phyloP scores from a whole-genome alignment of 139 green algal species.

The Tetraselmis chui region DNA sequence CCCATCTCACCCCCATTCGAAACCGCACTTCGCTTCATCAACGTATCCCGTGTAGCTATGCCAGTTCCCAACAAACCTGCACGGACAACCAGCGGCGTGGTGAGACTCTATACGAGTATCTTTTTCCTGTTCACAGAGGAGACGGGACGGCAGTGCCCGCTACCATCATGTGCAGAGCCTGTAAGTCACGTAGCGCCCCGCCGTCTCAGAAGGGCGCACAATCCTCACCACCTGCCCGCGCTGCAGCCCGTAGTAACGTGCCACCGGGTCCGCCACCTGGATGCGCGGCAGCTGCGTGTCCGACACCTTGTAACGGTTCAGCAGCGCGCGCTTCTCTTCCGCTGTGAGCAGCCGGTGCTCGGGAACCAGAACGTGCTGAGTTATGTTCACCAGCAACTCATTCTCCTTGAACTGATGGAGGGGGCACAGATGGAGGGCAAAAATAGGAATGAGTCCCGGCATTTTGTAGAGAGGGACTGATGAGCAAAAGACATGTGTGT shows the following conservation, averaged over 20 bases:
- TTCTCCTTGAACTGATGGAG: slow-evolving; percentile 67
- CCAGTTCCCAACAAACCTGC: too few species aligned
- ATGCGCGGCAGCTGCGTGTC: slow-evolving; percentile 93
- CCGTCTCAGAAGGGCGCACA: slow-evolving; percentile 85
- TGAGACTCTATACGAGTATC: too few species aligned
- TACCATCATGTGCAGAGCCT: too few species aligned
- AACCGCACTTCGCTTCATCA: too few species aligned
- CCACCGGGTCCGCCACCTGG: slow-evolving; percentile 59
- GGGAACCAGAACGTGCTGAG: slow-evolving; percentile 86
- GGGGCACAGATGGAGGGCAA: background rate
- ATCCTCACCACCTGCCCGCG: slow-evolving; percentile 88
- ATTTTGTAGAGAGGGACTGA: background rate
- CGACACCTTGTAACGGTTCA: slow-evolving; percentile 90
- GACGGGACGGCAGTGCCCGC: too few species aligned
- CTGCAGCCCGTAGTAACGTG: slow-evolving; percentile 87
- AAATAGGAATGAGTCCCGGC: background rate
- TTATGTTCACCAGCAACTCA: slow-evolving; percentile 97
- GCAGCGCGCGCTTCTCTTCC: slow-evolving; percentile 84
- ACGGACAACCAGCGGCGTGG: too few species aligned
- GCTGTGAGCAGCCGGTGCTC: slow-evolving; percentile 74
- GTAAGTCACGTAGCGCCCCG: slow-evolving; percentile 81
- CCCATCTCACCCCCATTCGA: too few species aligned
- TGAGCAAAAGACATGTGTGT: background rate
- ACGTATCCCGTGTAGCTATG: too few species aligned
- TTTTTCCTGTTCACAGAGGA: too few species aligned